Evolutionary conservation across 164 flowering plant species (phyloP).

Genomic region (Malania oleifera): DNA sequence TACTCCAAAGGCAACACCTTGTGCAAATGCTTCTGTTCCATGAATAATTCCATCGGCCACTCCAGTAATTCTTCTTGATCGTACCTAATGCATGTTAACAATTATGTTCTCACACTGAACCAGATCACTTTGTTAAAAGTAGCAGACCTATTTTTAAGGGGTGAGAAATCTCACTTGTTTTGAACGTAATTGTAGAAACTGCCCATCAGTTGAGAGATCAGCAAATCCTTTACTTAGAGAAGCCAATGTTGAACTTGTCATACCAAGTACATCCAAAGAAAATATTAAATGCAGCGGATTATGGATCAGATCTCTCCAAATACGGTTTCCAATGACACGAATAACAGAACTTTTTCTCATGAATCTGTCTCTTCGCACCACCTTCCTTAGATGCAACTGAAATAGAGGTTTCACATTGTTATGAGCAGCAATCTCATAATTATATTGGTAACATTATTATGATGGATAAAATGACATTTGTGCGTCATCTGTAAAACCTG

Average conservation of each 20-base stretch:
- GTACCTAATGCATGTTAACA: conserved; percentile 41
- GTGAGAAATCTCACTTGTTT: conserved; percentile 65
- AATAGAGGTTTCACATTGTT: conserved; percentile 1
- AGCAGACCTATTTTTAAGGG: too few relatives aligned
- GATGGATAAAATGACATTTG: neutral
- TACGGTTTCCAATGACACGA: conserved; percentile 79
- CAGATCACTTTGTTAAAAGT: neutral
- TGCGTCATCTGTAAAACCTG: too few relatives aligned
- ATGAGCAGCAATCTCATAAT: neutral
- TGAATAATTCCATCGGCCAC: conserved; percentile 87
- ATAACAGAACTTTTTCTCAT: conserved; percentile 78
- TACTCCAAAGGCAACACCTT: conserved; percentile 96
- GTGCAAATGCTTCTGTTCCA: conserved; percentile 99
- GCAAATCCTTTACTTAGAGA: conserved; percentile 98
- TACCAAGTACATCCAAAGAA: conserved; percentile 95
- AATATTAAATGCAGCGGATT: conserved; percentile 89
- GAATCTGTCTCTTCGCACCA: conserved; percentile 80
- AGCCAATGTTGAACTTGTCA: conserved; percentile 96
- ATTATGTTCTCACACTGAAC: neutral
- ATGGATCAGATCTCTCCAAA: conserved; percentile 90
- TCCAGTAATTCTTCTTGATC: conserved; percentile 90
- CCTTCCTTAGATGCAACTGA: conserved; percentile 90
- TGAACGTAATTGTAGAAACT: conserved; percentile 82
- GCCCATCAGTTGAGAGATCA: conserved; percentile 98
- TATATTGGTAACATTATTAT: too few relatives aligned